phyloP scores from a whole-genome alignment of 2,329 filamentous ascomycete genomes.

The Neonectria magnoliae region DNA sequence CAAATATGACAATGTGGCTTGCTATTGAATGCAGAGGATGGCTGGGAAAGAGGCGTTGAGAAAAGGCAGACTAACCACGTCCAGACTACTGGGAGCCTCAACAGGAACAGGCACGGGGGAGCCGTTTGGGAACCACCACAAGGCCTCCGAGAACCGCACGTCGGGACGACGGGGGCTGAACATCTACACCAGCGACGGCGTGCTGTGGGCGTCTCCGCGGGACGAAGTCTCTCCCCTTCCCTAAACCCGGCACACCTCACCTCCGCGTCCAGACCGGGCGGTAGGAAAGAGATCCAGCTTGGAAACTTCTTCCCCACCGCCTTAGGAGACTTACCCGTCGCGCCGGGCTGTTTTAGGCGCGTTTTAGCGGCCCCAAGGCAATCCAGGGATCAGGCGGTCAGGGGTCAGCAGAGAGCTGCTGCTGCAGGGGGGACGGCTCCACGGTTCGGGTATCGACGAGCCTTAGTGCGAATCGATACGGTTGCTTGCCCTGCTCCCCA shows the following conservation, averaged over 20 bases:
- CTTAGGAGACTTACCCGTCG: slow-evolving; percentile 12
- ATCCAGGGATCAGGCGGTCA: neutral
- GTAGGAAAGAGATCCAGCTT: neutral
- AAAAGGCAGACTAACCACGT: neutral
- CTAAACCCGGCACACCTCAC: neutral
- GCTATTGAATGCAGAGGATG: neutral
- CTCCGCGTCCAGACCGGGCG: neutral
- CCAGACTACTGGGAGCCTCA: too few species aligned
- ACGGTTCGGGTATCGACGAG: neutral
- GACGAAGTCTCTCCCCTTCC: neutral
- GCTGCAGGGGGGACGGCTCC: neutral
- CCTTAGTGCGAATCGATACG: neutral
- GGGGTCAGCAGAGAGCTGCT: neutral
- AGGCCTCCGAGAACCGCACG: too few species aligned
- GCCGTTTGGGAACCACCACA: too few species aligned
- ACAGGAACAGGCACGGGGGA: too few species aligned
- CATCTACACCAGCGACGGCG: too few species aligned
- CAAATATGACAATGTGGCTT: neutral
- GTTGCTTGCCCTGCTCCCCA: neutral
- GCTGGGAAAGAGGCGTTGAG: neutral
- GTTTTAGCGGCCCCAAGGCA: slow-evolving; percentile 16
- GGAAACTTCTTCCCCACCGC: neutral
- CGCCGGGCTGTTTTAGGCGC: slow-evolving; percentile 13
- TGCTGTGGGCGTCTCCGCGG: too few species aligned
- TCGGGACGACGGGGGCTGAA: too few species aligned